Evolutionary conservation across 306 rosid genomes (phyloP).

Genomic region (Quercus alba): DNA sequence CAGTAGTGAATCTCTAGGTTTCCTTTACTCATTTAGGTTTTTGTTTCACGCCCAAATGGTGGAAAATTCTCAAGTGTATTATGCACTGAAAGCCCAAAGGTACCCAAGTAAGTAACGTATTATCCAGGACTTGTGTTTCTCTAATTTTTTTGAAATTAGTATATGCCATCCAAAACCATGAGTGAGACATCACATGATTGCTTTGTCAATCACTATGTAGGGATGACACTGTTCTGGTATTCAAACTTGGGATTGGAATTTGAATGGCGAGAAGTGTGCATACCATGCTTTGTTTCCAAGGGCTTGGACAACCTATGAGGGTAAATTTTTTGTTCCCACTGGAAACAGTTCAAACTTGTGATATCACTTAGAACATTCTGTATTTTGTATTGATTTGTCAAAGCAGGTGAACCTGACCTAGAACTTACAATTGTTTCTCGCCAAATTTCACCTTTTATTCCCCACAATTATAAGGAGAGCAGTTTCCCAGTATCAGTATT

Average conservation of each 20-base stretch:
- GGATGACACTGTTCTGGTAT: conserved; percentile 64
- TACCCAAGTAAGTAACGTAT: conserved; percentile 44
- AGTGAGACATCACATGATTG: neutral
- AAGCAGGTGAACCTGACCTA: conserved; percentile 86
- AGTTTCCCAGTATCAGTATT: conserved; percentile 89
- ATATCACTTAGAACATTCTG: neutral
- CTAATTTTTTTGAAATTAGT: neutral
- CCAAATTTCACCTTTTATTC: conserved; percentile 92
- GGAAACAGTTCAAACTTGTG: neutral
- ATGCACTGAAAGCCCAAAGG: conserved; percentile 51
- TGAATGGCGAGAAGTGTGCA: conserved; percentile 65
- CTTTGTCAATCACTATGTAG: conserved; percentile 30
- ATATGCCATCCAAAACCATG: neutral
- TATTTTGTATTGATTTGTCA: neutral
- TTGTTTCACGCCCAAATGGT: conserved; percentile 70
- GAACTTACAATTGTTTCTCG: conserved; percentile 75
- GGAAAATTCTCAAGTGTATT: conserved; percentile 71
- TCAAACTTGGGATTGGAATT: conserved; percentile 93
- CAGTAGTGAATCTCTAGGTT: neutral
- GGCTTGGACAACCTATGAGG: conserved; percentile 88
- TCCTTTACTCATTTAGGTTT: conserved; percentile 46
- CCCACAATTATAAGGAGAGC: conserved; percentile 95
- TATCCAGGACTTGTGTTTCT: neutral
- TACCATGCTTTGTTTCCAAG: conserved; percentile 92
- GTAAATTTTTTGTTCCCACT: conserved; percentile 33